Evolutionary conservation across 345 rosid genomes (phyloP).

Genomic region (Rhizophora apiculata): DNA sequence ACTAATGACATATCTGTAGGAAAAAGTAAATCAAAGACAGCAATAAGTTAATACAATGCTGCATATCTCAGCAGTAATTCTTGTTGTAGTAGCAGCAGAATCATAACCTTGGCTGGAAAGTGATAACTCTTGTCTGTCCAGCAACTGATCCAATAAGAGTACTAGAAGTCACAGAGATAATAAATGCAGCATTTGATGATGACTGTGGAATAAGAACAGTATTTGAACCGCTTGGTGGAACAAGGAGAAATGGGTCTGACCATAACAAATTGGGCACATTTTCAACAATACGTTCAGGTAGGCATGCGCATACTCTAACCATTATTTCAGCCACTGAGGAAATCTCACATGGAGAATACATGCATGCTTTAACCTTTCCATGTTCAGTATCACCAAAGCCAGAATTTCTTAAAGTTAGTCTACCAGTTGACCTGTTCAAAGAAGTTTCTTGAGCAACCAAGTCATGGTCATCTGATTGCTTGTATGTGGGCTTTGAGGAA

Average conservation of each 20-base stretch:
- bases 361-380: constrained; percentile 65
- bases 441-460: constrained; percentile 30
- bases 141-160: constrained; percentile 60
- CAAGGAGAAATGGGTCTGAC: constrained; percentile 77
- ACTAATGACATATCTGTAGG: constrained; percentile 73
- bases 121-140: constrained; percentile 75
- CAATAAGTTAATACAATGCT: not conserved
- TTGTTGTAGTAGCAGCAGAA: constrained; percentile 1
- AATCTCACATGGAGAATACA: constrained; percentile 60
- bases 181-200: constrained; percentile 57
- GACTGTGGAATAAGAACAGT: constrained; percentile 70
- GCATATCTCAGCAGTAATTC: not conserved
- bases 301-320: constrained; percentile 53
- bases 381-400: constrained; percentile 34
- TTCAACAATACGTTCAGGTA: constrained; percentile 41
- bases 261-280: constrained; percentile 43
- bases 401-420: constrained; percentile 34
- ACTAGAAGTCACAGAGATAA: constrained; percentile 70
- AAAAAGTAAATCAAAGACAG: not conserved
- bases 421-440: constrained; percentile 32
- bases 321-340: constrained; percentile 47
- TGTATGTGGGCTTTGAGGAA: constrained; percentile 12
- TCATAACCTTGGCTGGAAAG: constrained; percentile 80
- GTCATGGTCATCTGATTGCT: constrained; percentile 29
- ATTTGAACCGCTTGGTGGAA: constrained; percentile 77